A percentile compares a stretch with the other conserved stretches of the same genome.
Conservation (phyloP, 192 early-diverging fungal genomes). For the Obelidium mucronatum region DNA sequence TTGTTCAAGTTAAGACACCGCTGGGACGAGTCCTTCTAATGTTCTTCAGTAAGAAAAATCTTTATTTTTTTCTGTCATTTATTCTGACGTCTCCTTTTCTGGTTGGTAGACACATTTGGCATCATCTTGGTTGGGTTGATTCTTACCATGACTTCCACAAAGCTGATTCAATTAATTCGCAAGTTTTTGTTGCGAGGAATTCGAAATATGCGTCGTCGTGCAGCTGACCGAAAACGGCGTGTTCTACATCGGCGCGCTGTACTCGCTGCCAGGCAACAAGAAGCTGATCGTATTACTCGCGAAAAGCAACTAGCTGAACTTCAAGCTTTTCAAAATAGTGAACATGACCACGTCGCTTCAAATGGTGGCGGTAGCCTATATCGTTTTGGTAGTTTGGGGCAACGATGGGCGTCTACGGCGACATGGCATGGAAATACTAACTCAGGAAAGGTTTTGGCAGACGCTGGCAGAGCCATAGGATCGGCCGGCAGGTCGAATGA, state of each 20-base stretch:
- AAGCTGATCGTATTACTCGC: neutral
- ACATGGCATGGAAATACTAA: slow-evolving; percentile 29
- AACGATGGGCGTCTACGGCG: neutral
- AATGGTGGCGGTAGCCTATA: neutral
- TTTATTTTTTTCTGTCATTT: neutral
- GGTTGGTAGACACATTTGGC: slow-evolving; percentile 9
- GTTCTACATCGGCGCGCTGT: neutral
- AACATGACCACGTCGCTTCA: neutral
- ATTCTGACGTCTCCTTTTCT: neutral
- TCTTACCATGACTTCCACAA: slow-evolving; percentile 4
- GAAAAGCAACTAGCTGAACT: neutral
- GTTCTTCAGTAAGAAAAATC: slow-evolving; percentile 24
- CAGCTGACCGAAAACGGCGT: slow-evolving; percentile 1
- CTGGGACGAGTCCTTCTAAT: neutral
- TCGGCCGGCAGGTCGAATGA: neutral
- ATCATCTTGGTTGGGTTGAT: slow-evolving; percentile 24
- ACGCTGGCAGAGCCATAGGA: neutral
- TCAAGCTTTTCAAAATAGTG: neutral
- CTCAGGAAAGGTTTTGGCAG: slow-evolving; percentile 7
- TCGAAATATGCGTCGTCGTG: slow-evolving; percentile 13
- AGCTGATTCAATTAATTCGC: slow-evolving; percentile 19
- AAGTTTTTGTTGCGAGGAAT: slow-evolving; percentile 24
- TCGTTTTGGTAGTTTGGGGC: neutral
- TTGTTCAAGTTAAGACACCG: neutral
- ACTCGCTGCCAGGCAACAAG: neutral